Evolutionary conservation across 2,329 filamentous ascomycete genomes (phyloP).

Genomic region (Arachnomyces sp.): DNA sequence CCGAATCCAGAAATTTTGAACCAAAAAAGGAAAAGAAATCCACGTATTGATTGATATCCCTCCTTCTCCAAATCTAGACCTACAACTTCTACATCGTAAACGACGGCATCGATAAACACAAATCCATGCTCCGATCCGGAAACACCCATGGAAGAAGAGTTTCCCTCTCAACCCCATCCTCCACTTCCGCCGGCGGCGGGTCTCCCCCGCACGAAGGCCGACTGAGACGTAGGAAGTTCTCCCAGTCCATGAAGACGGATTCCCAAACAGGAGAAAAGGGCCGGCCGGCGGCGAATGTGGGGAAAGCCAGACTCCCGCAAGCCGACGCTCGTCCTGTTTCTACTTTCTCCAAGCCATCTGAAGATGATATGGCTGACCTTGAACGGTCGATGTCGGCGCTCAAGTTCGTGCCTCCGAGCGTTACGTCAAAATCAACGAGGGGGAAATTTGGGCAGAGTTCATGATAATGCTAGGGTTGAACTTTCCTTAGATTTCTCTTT

Average conservation of each 20-base stretch:
- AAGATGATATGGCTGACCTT: conserved; percentile 30
- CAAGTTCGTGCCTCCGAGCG: conserved; percentile 37
- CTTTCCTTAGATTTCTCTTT: too few species aligned
- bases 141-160: conserved; percentile 20
- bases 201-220: conserved; percentile 25
- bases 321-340: too few species aligned
- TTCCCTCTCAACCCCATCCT: conserved; percentile 28
- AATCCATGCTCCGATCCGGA: conserved; percentile 63
- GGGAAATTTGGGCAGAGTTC: conserved; percentile 1
- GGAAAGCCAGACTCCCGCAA: background rate
- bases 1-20: background rate
- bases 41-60: background rate
- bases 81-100: conserved; percentile 85
- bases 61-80: conserved; percentile 37
- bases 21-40: background rate
- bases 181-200: conserved; percentile 10
- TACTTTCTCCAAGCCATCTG: too few species aligned
- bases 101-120: conserved; percentile 78
- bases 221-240: conserved; percentile 24
- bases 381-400: conserved; percentile 38
- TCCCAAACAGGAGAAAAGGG: background rate
- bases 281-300: background rate
- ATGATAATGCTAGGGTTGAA: too few species aligned
- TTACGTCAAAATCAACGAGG: conserved; percentile 24
- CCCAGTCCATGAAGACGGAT: conserved; percentile 16